Conservation (phyloP, 805 yeast species). For the Metschnikowia gelsemii region DNA sequence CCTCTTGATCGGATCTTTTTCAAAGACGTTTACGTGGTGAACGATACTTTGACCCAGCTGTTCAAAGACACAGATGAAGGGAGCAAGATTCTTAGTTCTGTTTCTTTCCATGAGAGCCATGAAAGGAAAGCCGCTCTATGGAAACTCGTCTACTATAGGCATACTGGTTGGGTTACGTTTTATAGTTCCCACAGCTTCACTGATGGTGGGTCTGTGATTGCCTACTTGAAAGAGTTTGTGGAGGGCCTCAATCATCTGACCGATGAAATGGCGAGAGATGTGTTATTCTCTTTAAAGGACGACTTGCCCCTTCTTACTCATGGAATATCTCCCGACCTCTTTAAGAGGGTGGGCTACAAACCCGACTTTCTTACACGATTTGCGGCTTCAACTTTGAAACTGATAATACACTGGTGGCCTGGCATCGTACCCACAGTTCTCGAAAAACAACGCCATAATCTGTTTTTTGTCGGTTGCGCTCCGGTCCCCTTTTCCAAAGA, state of each 20-base stretch:
- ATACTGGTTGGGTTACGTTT: constrained; percentile 14
- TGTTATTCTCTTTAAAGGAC: constrained; percentile 4
- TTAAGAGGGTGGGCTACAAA: constrained; percentile 3
- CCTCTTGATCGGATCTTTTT: constrained; percentile 10
- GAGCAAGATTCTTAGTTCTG: background rate
- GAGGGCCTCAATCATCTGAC: constrained; percentile 7
- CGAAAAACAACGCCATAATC: constrained; percentile 12
- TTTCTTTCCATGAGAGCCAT: constrained; percentile 6
- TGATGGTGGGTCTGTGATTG: constrained; percentile 13
- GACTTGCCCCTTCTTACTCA: constrained; percentile 11
- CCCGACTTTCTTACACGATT: constrained; percentile 6
- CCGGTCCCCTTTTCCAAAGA: constrained; percentile 8
- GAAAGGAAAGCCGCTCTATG: constrained; percentile 5
- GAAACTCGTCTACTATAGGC: constrained; percentile 8
- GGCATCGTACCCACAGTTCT: constrained; percentile 9
- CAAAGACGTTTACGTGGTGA: constrained; percentile 9
- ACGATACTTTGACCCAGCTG: background rate
- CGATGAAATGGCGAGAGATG: background rate
- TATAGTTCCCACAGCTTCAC: constrained; percentile 11
- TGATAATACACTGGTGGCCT: constrained; percentile 8
- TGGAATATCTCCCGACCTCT: constrained; percentile 10
- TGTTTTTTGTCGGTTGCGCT: constrained; percentile 9
- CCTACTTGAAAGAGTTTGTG: constrained; percentile 12
- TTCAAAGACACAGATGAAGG: constrained; percentile 1
- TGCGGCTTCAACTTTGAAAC: constrained; percentile 3